Percentiles rank a stretch among this genome's conserved stretches.
phyloP scores from a whole-genome alignment of 768 basidiomycete genomes.

The Leccinellum luteum region DNA sequence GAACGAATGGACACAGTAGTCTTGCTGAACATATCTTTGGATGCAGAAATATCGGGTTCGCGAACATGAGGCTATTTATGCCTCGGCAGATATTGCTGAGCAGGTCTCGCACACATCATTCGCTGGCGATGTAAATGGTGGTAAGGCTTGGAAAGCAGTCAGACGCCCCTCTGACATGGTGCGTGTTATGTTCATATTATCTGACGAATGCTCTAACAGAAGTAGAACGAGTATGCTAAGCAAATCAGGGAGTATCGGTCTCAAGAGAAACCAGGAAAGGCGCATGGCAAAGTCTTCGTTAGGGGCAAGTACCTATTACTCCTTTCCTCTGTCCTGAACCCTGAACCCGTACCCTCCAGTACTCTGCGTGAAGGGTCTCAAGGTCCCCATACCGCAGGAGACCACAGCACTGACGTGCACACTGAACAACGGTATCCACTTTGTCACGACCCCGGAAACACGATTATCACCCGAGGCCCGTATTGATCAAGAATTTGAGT shows the following conservation, averaged over 20 bases:
- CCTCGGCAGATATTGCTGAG: slow-evolving; percentile 70
- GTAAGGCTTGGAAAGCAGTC: slow-evolving; percentile 83
- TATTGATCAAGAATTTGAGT: slow-evolving; percentile 88
- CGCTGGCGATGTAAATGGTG: slow-evolving; percentile 80
- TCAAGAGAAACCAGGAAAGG: slow-evolving; percentile 75
- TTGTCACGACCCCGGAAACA: slow-evolving; percentile 84
- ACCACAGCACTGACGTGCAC: slow-evolving; percentile 78
- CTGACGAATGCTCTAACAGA: neutral
- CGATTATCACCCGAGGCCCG: slow-evolving; percentile 54
- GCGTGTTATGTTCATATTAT: slow-evolving; percentile 19
- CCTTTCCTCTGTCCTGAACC: neutral
- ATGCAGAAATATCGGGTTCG: slow-evolving; percentile 76
- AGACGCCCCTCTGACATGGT: slow-evolving; percentile 95
- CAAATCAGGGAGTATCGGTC: slow-evolving; percentile 81
- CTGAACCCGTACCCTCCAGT: slow-evolving; percentile 44
- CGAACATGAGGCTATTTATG: slow-evolving; percentile 79
- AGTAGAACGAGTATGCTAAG: slow-evolving; percentile 89
- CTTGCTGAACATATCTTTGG: slow-evolving; percentile 5
- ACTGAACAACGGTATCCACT: slow-evolving; percentile 95
- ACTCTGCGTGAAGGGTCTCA: slow-evolving; percentile 66
- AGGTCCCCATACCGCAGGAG: slow-evolving; percentile 76
- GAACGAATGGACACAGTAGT: neutral
- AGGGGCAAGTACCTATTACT: slow-evolving; percentile 53
- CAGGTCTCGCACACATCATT: slow-evolving; percentile 66
- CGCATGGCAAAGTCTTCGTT: slow-evolving; percentile 92